These are phyloP conservation scores for Mucor saturninus DNA, from an alignment of 371 early-diverging fungal genomes.

Conservation along the genomic window DNA sequence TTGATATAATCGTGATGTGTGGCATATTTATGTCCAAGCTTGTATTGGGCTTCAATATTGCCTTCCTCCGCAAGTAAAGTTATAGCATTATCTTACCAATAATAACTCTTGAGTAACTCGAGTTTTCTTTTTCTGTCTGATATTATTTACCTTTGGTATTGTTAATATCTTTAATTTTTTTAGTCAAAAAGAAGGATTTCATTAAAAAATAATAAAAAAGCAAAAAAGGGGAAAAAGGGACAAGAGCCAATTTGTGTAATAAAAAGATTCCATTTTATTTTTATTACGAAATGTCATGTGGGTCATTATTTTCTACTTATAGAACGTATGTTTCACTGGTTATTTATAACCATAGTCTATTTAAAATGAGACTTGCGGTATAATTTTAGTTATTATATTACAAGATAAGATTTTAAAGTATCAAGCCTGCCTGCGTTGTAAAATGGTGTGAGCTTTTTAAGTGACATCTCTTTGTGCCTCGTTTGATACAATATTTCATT, in stretches of 20 bases:
- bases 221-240: background rate
- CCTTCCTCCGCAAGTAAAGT: background rate
- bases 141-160: background rate
- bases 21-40: background rate
- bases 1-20: background rate
- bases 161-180: background rate
- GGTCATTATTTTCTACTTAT: too few relatives aligned
- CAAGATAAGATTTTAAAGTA: too few relatives aligned
- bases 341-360: too few relatives aligned
- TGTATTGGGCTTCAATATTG: slow-evolving; percentile 4
- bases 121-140: background rate
- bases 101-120: background rate
- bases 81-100: background rate
- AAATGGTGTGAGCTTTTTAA: too few relatives aligned
- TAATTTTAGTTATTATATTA: too few relatives aligned
- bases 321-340: too few relatives aligned
- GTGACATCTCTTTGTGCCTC: too few relatives aligned
- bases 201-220: background rate
- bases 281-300: background rate
- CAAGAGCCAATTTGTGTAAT: background rate
- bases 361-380: too few relatives aligned
- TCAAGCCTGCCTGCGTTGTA: too few relatives aligned
- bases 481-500: too few relatives aligned
- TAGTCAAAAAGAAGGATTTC: background rate
- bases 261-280: background rate